These are phyloP conservation scores for Yueomyces sinensis DNA, from an alignment of 805 yeast species.

Conservation along the genomic window DNA sequence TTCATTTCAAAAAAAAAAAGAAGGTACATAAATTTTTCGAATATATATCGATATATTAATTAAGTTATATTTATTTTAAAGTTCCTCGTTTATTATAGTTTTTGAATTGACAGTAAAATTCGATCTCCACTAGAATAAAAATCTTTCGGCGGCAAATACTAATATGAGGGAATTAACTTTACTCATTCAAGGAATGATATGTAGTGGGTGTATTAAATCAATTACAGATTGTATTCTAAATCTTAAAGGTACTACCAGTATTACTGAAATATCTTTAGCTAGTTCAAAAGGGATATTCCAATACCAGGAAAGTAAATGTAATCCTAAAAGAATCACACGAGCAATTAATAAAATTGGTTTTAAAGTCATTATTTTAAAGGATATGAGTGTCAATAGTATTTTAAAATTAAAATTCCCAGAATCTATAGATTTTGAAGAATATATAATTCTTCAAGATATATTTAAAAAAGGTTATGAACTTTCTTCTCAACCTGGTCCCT, in stretches of 20 bases:
- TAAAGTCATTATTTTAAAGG: conserved; percentile 21
- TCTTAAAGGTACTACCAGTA: conserved; percentile 35
- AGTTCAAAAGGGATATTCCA: conserved; percentile 57
- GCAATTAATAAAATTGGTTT: conserved; percentile 69
- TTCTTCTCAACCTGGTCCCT: not conserved
- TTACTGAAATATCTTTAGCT: conserved; percentile 56
- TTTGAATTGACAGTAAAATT: too few relatives aligned
- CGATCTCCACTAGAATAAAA: too few relatives aligned
- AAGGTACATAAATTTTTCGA: too few relatives aligned
- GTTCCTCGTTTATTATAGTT: too few relatives aligned
- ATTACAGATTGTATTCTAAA: conserved; percentile 40
- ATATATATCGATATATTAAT: too few relatives aligned
- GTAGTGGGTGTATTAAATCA: conserved; percentile 71
- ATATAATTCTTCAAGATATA: too few relatives aligned
- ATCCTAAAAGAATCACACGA: conserved; percentile 28
- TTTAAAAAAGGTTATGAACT: too few relatives aligned
- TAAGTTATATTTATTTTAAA: too few relatives aligned
- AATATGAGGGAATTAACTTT: conserved; percentile 8
- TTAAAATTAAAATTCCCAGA: not conserved
- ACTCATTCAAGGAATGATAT: conserved; percentile 71
- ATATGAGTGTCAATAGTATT: not conserved
- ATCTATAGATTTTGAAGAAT: too few relatives aligned
- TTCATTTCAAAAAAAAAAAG: too few relatives aligned
- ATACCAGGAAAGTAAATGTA: conserved; percentile 27
- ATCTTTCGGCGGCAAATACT: not conserved